These are phyloP conservation scores for Sugiyamaella chiloensis DNA, from an alignment of 805 yeast genomes.

Conservation along the genomic window DNA sequence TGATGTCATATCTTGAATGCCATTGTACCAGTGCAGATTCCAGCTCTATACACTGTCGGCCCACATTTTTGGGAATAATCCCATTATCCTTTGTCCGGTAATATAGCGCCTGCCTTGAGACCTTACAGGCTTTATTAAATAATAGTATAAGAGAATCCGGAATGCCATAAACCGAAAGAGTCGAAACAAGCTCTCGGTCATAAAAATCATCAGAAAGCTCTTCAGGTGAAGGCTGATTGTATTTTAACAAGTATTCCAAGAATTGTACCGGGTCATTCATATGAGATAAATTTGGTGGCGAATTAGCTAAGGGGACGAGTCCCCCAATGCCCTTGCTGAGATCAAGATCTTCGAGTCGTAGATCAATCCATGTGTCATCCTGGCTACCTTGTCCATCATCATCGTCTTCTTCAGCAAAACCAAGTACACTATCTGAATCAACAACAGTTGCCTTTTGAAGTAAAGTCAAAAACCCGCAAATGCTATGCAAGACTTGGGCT, in stretches of 20 bases:
- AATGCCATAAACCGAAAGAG: conserved; percentile 79
- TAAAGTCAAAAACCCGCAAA: conserved; percentile 68
- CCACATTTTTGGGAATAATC: conserved; percentile 13
- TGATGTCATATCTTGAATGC: conserved; percentile 60
- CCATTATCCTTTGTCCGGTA: conserved; percentile 31
- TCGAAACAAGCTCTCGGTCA: conserved; percentile 39
- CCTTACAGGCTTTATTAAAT: conserved; percentile 67
- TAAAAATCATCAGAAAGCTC: conserved; percentile 23
- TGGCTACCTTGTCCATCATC: conserved; percentile 9
- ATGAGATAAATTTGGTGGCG: conserved; percentile 18
- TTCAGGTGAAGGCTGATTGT: conserved; percentile 12
- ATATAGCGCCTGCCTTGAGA: conserved; percentile 60
- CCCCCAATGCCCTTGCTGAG: conserved; percentile 1
- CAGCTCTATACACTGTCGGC: conserved; percentile 32
- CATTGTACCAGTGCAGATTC: conserved; percentile 57
- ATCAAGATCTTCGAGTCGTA: conserved; percentile 25
- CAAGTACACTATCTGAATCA: conserved; percentile 17
- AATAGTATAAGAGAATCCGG: conserved; percentile 75
- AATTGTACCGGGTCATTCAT: conserved; percentile 26
- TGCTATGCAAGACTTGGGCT: conserved; percentile 73
- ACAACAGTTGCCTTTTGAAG: conserved; percentile 73
- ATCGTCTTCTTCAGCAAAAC: conserved; percentile 24
- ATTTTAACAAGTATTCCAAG: conserved; percentile 27
- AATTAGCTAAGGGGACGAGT: conserved; percentile 9
- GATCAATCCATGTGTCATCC: conserved; percentile 27